Evolutionary conservation across 805 yeast species (phyloP), one percentile per base, ranked within the genome.

Genomic region (Wickerhamomyces subpelliculosus): DNA sequence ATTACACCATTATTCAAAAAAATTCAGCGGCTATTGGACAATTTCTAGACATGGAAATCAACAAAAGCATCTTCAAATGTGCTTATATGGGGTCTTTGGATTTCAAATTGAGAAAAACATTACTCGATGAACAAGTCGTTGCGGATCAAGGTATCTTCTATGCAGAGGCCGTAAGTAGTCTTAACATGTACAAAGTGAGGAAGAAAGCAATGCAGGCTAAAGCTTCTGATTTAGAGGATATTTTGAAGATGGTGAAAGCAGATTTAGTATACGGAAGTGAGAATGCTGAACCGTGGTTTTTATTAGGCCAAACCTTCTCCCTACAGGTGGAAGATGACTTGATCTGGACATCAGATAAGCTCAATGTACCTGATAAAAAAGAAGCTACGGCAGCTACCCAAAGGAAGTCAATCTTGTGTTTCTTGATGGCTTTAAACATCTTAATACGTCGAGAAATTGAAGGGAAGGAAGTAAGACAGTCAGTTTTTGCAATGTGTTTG

Each of bases 281-380:
- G 28, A 64, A 96, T 23, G 68, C 81, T 34, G 98, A 93, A 58
- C 77, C 85, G 8, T 93, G 99, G 99, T 65, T 78, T 29, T 68
- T 86, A 1, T 56, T 93, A 12, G 96, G 94, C 0, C 87, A 81
- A 52, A 79, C 90, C 0, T 88, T 72, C 48, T 80, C 88, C 0
- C 78, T 68, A 40, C 62, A 84, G 29, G 95, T 83, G 0, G 97
- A 90, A 46, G 96, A 88, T 56, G 96, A 86, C 45, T 60, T 93
- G 39, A 77, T 85, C n/a, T 87, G 96, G 94, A 84, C 90, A 1
- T 79, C 95, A 0, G 96, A 89, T 49, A 84, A 84, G 51, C 60
- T 87, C 27, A 80, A 80, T 36, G 67, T 73, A 0, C 52, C 67
- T 0, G 93, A 83, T 6, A 69, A 78, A 43, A 81, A 81, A 50